Percentiles rank a stretch among this genome's conserved stretches.
phyloP scores from a whole-genome alignment of 2,329 filamentous ascomycete genomes.

The Podosphaera xanthii region DNA sequence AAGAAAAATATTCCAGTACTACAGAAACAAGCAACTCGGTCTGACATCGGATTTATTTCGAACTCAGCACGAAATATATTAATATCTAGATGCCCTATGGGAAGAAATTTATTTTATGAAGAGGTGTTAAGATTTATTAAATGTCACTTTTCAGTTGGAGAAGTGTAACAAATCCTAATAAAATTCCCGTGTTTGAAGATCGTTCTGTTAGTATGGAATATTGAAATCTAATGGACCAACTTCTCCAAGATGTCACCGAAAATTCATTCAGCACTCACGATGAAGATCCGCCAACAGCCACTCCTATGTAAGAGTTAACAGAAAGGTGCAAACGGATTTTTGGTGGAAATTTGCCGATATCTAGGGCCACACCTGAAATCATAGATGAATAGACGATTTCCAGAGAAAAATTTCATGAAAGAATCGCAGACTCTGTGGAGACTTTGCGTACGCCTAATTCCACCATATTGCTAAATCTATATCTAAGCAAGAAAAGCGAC shows the following conservation, averaged over 20 bases:
- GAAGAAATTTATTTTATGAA: not conserved
- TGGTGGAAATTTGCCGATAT: not conserved
- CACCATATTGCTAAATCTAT: too few relatives aligned
- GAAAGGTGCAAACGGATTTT: not conserved
- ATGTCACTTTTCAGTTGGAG: not conserved
- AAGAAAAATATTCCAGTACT: not conserved
- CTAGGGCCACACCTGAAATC: not conserved
- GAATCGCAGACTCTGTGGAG: not conserved
- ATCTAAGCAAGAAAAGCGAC: not conserved
- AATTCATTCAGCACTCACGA: not conserved
- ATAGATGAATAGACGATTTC: not conserved
- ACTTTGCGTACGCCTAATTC: not conserved
- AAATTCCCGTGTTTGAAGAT: not conserved
- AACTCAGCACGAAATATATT: not conserved
- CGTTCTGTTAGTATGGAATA: not conserved
- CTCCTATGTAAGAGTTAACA: not conserved
- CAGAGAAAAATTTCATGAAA: not conserved
- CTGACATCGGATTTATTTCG: not conserved
- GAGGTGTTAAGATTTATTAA: not conserved
- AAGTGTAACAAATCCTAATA: not conserved
- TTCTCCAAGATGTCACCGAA: not conserved
- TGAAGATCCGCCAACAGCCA: not conserved
- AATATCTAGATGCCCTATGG: not conserved
- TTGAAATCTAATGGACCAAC: not conserved
- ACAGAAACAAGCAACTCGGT: not conserved